phyloP scores from a whole-genome alignment of 2,329 filamentous ascomycete species.

The Fusarium pseudoanthophilum region DNA sequence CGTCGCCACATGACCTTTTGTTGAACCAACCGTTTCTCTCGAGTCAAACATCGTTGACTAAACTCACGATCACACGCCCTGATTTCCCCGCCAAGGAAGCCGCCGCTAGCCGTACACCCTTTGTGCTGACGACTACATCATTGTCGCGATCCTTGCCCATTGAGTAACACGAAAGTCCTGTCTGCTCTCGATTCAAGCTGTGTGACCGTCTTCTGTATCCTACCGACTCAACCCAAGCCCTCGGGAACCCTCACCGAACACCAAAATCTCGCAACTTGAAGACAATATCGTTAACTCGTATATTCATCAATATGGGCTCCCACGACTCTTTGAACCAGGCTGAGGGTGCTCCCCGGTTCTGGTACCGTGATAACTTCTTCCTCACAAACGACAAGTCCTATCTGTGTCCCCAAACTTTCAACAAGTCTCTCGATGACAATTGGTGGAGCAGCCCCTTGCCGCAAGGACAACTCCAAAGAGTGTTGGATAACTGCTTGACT shows the following conservation, averaged over 20 bases:
- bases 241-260: neutral
- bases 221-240: neutral
- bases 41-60: slow-evolving; percentile 29
- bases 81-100: slow-evolving; percentile 30
- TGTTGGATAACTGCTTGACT: slow-evolving; percentile 68
- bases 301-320: slow-evolving; percentile 41
- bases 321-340: slow-evolving; percentile 42
- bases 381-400: slow-evolving; percentile 69
- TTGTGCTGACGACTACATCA: slow-evolving; percentile 36
- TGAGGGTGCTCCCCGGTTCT: slow-evolving; percentile 54
- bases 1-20: slow-evolving; percentile 31
- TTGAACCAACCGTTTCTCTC: slow-evolving; percentile 33
- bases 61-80: slow-evolving; percentile 40
- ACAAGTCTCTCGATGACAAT: slow-evolving; percentile 65
- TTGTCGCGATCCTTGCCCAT: slow-evolving; percentile 19
- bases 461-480: slow-evolving; percentile 58
- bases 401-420: slow-evolving; percentile 65
- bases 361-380: slow-evolving; percentile 66
- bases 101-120: slow-evolving; percentile 41
- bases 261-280: neutral
- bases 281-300: slow-evolving; percentile 7
- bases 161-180: slow-evolving; percentile 2
- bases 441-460: slow-evolving; percentile 70
- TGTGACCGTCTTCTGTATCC: neutral
- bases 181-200: neutral